Evolutionary conservation across 352 stramenopile genomes (phyloP).

Genomic region (Pythium aphanidermatum): DNA sequence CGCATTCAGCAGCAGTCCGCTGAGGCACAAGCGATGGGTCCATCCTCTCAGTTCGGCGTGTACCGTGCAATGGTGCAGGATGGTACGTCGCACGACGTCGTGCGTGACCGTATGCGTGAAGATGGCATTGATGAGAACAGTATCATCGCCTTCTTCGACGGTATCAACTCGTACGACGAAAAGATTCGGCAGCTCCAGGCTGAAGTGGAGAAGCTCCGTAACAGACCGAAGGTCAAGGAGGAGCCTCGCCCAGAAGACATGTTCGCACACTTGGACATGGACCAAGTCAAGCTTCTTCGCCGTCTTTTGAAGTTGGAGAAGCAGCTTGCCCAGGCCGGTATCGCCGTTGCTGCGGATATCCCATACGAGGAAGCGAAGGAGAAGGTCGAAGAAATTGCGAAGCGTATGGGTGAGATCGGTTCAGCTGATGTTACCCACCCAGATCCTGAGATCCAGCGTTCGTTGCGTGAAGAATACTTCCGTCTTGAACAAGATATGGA

Average conservation of each 20-base stretch:
- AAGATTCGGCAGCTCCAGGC: constrained; percentile 77
- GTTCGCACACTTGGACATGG: constrained; percentile 65
- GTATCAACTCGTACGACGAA: constrained; percentile 77
- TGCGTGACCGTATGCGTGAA: constrained; percentile 72
- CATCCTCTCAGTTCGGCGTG: constrained; percentile 45
- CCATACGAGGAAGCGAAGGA: constrained; percentile 89
- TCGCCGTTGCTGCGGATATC: constrained; percentile 90
- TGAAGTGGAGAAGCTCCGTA: constrained; percentile 80
- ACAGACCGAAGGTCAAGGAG: constrained; percentile 42
- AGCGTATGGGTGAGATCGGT: constrained; percentile 89
- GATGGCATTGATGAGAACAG: constrained; percentile 66
- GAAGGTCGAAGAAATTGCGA: constrained; percentile 89
- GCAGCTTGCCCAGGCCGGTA: constrained; percentile 77
- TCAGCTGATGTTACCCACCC: constrained; percentile 87
- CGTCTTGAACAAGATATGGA: constrained; percentile 92
- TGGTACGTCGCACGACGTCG: constrained; percentile 54
- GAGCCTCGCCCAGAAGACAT: constrained; percentile 50
- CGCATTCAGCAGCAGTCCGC: constrained; percentile 58
- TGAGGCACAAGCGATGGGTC: constrained; percentile 27
- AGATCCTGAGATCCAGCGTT: constrained; percentile 69
- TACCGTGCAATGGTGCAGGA: constrained; percentile 74
- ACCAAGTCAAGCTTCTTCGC: constrained; percentile 75
- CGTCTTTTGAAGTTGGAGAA: constrained; percentile 81
- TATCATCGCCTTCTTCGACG: constrained; percentile 78
- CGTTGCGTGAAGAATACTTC: constrained; percentile 91